Evolutionary conservation across 768 basidiomycete genomes (phyloP).

Genomic region (Royoungia palumana): DNA sequence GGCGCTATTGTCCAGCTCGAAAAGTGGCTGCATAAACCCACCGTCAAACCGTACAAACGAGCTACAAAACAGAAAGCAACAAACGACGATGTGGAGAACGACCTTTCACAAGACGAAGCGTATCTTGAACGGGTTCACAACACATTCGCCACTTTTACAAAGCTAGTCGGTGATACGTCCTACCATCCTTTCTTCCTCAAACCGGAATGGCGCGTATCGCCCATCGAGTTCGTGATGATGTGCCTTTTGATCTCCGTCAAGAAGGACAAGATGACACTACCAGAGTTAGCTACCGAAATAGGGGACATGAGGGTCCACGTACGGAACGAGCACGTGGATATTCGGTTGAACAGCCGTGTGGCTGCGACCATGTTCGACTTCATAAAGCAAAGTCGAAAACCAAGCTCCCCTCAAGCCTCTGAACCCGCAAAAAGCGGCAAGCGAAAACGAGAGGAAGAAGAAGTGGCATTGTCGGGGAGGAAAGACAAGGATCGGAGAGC

Average conservation of each 20-base stretch:
- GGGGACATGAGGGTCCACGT: slow-evolving; percentile 52
- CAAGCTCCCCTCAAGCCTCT: background rate
- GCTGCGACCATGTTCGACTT: slow-evolving; percentile 54
- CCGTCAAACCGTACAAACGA: slow-evolving; percentile 1
- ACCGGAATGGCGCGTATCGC: slow-evolving; percentile 51
- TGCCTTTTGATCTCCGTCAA: slow-evolving; percentile 52
- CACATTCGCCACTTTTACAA: slow-evolving; percentile 47
- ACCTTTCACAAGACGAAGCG: slow-evolving; percentile 29
- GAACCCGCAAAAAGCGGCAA: slow-evolving; percentile 2
- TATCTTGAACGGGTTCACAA: slow-evolving; percentile 36
- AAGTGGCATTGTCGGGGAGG: background rate
- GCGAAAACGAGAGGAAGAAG: slow-evolving; percentile 28
- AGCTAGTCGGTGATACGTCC: slow-evolving; percentile 39
- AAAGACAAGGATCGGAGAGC: slow-evolving; percentile 18
- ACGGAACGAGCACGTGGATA: slow-evolving; percentile 55
- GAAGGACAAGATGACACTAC: slow-evolving; percentile 37
- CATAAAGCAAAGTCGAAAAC: slow-evolving; percentile 31
- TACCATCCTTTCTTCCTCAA: slow-evolving; percentile 38
- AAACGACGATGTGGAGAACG: slow-evolving; percentile 8
- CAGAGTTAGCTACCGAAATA: slow-evolving; percentile 44
- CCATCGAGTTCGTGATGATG: slow-evolving; percentile 64
- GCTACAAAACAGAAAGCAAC: slow-evolving; percentile 23
- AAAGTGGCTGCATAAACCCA: slow-evolving; percentile 44
- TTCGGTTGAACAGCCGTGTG: slow-evolving; percentile 61
- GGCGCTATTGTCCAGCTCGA: slow-evolving; percentile 40